A percentile compares a stretch with the other conserved stretches of the same genome.
Evolutionary conservation across 352 stramenopile species (phyloP).

Genomic region (Pythium guiyangense): DNA sequence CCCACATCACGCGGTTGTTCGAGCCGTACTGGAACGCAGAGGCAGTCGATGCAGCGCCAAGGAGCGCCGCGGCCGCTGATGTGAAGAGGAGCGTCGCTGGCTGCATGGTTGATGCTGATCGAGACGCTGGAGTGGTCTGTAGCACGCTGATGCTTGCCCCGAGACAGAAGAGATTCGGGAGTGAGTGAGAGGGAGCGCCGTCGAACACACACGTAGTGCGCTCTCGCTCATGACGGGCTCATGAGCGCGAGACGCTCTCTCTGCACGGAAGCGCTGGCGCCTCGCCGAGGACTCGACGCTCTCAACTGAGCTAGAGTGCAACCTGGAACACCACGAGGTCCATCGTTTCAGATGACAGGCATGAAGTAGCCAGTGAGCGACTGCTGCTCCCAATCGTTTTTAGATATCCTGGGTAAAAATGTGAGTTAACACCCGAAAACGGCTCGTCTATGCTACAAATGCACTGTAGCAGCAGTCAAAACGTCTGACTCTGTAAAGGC

Average conservation of each 20-base stretch:
- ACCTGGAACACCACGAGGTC: too few species aligned
- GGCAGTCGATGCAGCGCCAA: background rate
- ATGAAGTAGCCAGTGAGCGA: too few species aligned
- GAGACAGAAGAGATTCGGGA: background rate
- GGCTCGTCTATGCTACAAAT: background rate
- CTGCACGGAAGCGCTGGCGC: background rate
- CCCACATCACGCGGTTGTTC: constrained; percentile 14
- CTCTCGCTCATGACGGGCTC: too few species aligned
- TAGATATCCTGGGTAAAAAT: background rate
- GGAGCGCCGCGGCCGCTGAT: background rate
- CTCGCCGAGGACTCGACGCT: background rate
- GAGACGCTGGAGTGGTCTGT: background rate
- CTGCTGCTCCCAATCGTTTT: background rate
- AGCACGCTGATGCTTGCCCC: background rate
- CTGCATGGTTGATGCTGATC: background rate
- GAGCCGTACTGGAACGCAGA: constrained; percentile 9
- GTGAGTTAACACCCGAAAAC: background rate
- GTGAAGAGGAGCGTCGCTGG: background rate
- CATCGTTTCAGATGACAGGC: too few species aligned
- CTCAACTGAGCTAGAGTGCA: too few species aligned
- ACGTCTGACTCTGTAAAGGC: background rate
- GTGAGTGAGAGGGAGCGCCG: background rate
- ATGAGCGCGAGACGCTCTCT: background rate
- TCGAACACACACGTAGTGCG: too few species aligned
- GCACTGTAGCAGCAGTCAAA: background rate